Evolutionary conservation across 768 basidiomycete species (phyloP).

Genomic region (Tricholoma hemisulphureum): DNA sequence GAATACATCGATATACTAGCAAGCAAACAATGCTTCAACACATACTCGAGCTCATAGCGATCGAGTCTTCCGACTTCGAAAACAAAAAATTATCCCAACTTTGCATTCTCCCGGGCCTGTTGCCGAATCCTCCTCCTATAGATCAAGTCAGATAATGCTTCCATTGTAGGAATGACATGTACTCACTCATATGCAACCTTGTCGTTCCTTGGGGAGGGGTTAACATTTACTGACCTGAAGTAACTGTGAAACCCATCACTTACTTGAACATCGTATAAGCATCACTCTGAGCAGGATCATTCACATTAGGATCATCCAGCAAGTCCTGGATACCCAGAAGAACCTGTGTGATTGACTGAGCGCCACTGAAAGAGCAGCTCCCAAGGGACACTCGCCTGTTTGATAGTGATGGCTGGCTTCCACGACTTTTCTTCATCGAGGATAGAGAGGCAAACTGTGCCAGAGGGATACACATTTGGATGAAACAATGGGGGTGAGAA

Average conservation of each 20-base stretch:
- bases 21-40: no score
- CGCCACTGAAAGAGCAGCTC: neutral
- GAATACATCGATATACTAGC: no score
- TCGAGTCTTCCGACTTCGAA: no score
- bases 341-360: constrained; percentile 53
- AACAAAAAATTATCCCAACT: no score
- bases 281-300: constrained; percentile 97
- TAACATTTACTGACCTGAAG: constrained; percentile 56
- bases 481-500: constrained; percentile 95
- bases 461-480: constrained; percentile 98
- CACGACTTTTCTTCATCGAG: constrained; percentile 98
- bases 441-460: constrained; percentile 97
- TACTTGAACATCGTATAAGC: constrained; percentile 99
- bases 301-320: constrained; percentile 92
- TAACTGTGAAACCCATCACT: constrained; percentile 30
- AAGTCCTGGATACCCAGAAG: constrained; percentile 94
- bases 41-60: no score
- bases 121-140: constrained; percentile 72
- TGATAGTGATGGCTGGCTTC: constrained; percentile 99
- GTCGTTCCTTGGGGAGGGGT: constrained; percentile 42
- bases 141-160: constrained; percentile 6
- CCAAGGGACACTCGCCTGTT: constrained; percentile 61
- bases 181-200: constrained; percentile 87
- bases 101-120: constrained; percentile 89
- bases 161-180: neutral